Percentiles rank a stretch among this genome's conserved stretches.
phyloP scores from a whole-genome alignment of 2,329 filamentous ascomycete species.

The Parascedosporium putredinis region DNA sequence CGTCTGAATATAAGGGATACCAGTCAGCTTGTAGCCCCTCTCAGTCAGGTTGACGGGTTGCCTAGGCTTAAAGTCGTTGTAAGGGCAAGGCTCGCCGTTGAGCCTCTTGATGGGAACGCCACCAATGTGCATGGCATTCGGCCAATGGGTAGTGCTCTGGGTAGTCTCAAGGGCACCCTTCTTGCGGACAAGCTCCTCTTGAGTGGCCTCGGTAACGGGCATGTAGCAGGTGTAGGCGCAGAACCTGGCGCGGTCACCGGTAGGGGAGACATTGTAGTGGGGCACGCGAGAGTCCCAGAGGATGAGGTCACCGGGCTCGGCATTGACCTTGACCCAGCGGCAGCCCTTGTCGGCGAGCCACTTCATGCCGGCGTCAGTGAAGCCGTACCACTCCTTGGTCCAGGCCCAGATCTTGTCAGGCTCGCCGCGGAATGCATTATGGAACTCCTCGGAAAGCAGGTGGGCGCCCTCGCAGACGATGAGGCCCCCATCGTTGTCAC shows the following conservation, averaged over 20 bases:
- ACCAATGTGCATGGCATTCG: slow-evolving; percentile 12
- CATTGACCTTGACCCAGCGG: slow-evolving; percentile 17
- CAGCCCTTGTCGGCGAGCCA: slow-evolving; percentile 13
- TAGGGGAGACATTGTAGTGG: slow-evolving; percentile 12
- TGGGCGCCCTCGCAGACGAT: slow-evolving; percentile 16
- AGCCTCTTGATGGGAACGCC: not conserved
- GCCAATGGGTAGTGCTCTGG: slow-evolving; percentile 21
- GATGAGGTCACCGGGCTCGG: slow-evolving; percentile 24
- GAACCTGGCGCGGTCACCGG: slow-evolving; percentile 13
- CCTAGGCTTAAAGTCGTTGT: not conserved
- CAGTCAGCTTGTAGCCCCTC: not conserved
- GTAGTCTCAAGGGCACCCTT: slow-evolving; percentile 16
- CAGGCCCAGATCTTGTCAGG: slow-evolving; percentile 17
- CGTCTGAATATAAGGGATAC: not conserved
- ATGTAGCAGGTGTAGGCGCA: slow-evolving; percentile 15
- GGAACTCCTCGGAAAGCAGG: slow-evolving; percentile 13
- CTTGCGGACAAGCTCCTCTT: slow-evolving; percentile 17
- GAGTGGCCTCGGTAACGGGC: slow-evolving; percentile 12
- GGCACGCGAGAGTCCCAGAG: slow-evolving; percentile 21
- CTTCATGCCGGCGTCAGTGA: slow-evolving; percentile 11
- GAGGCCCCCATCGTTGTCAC: slow-evolving; percentile 13
- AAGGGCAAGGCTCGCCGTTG: not conserved
- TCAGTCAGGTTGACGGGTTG: not conserved
- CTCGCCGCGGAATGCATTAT: slow-evolving; percentile 8
- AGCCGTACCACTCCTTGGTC: slow-evolving; percentile 12